phyloP scores from a whole-genome alignment of 257 asterid species.

The Penstemon barbatus region DNA sequence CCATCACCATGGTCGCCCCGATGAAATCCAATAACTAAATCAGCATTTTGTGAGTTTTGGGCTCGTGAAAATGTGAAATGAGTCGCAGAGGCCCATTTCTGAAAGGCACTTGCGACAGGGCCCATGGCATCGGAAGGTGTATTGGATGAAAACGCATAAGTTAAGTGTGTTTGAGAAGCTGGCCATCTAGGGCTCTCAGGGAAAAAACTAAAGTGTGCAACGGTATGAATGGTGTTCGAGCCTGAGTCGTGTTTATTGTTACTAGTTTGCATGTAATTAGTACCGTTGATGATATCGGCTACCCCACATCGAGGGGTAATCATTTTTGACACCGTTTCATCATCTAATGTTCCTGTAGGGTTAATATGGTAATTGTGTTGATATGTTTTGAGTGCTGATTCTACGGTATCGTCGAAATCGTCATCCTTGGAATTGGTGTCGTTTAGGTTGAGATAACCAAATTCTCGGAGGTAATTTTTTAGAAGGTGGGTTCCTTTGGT shows the following conservation, averaged over 20 bases:
- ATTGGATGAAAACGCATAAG: constrained; percentile 15
- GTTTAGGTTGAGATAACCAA: constrained; percentile 34
- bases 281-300: constrained; percentile 37
- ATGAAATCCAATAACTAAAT: constrained; percentile 23
- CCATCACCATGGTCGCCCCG: constrained; percentile 25
- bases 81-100: constrained; percentile 20
- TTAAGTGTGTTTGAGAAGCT: constrained; percentile 12
- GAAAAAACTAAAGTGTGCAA: constrained; percentile 26
- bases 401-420: constrained; percentile 31
- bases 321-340: constrained; percentile 31
- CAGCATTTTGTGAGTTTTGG: neutral
- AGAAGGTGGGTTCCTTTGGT: constrained; percentile 27
- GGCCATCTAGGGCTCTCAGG: constrained; percentile 28
- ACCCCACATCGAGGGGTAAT: constrained; percentile 38
- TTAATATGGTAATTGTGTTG: constrained; percentile 31
- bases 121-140: neutral
- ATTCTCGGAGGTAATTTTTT: constrained; percentile 29
- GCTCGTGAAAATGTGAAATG: constrained; percentile 23
- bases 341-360: constrained; percentile 32
- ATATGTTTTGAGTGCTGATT: constrained; percentile 36
- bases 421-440: constrained; percentile 12
- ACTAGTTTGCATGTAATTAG: constrained; percentile 18
- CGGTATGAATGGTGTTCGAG: constrained; percentile 1
- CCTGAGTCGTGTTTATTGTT: neutral
- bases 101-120: constrained; percentile 19